Evolutionary conservation across 192 early-diverging fungal species (phyloP).

Genomic region (Chytriomyces confervae): DNA sequence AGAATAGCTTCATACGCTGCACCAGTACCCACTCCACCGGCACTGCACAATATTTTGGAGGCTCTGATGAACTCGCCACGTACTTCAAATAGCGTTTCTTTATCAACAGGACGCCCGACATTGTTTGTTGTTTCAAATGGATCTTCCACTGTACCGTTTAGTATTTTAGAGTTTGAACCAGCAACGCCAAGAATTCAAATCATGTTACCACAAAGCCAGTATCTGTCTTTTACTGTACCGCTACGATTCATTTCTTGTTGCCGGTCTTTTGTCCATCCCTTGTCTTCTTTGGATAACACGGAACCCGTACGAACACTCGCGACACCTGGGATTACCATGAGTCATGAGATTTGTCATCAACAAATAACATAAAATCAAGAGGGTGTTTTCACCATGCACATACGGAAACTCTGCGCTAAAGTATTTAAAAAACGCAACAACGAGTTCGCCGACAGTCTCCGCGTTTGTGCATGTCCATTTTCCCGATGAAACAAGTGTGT

Average conservation of each 20-base stretch:
- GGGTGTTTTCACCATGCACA: constrained; percentile 31
- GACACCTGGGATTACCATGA: constrained; percentile 16
- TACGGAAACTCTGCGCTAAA: constrained; percentile 43
- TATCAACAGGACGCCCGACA: constrained; percentile 43
- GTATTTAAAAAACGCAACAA: constrained; percentile 49
- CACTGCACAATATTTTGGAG: constrained; percentile 33
- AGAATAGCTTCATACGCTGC: constrained; percentile 19
- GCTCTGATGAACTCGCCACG: constrained; percentile 45
- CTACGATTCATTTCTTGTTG: constrained; percentile 43
- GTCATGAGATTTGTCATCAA: too few relatives aligned
- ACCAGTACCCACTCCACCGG: constrained; percentile 13
- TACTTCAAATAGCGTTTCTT: constrained; percentile 43
- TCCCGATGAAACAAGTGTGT: neutral
- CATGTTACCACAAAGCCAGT: constrained; percentile 41
- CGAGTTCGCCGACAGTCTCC: constrained; percentile 40
- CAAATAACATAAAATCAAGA: too few relatives aligned
- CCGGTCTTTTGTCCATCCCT: constrained; percentile 45
- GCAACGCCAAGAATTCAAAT: neutral
- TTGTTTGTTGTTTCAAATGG: constrained; percentile 45
- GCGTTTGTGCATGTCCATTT: constrained; percentile 33
- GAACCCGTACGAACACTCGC: constrained; percentile 37
- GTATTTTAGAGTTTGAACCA: too few relatives aligned
- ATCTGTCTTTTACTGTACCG: constrained; percentile 40
- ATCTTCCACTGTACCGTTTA: constrained; percentile 35
- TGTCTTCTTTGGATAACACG: constrained; percentile 43